Conservation (phyloP, 2,329 filamentous ascomycete genomes). For the Colletotrichum nymphaeae region DNA sequence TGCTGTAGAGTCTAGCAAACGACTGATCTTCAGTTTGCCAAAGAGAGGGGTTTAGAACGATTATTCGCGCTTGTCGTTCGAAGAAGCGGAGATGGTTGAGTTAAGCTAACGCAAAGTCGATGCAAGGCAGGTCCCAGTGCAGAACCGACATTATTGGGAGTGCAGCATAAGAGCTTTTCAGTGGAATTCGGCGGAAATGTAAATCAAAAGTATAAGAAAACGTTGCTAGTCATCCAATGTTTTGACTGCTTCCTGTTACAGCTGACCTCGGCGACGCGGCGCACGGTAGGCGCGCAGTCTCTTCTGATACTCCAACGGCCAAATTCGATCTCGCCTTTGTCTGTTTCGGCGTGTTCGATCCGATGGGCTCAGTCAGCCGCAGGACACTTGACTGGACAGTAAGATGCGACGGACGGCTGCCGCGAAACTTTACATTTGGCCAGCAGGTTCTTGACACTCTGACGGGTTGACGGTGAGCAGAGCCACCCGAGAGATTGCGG, state of each 20-base stretch:
- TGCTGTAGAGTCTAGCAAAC: background rate
- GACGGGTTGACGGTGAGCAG: background rate
- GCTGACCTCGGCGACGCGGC: background rate
- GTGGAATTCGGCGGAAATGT: background rate
- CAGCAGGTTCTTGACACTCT: background rate
- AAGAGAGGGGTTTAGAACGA: background rate
- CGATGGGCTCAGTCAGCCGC: slow-evolving; percentile 2
- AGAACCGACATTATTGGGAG: too few relatives aligned
- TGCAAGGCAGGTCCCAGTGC: too few relatives aligned
- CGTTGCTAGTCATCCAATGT: background rate
- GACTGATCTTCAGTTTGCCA: background rate
- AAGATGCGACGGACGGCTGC: background rate
- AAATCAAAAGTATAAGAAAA: background rate
- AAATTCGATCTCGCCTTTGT: background rate
- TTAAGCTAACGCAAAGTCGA: too few relatives aligned
- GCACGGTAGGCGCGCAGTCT: background rate
- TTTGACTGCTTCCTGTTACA: background rate
- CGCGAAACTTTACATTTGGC: background rate
- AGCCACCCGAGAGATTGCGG: background rate
- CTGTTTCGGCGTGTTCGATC: background rate
- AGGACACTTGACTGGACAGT: background rate
- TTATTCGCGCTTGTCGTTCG: background rate
- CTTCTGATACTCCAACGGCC: background rate
- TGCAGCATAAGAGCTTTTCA: background rate
- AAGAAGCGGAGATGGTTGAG: background rate